Evolutionary conservation across 2,329 filamentous ascomycete species (phyloP).

Genomic region (Xylaria sp.): DNA sequence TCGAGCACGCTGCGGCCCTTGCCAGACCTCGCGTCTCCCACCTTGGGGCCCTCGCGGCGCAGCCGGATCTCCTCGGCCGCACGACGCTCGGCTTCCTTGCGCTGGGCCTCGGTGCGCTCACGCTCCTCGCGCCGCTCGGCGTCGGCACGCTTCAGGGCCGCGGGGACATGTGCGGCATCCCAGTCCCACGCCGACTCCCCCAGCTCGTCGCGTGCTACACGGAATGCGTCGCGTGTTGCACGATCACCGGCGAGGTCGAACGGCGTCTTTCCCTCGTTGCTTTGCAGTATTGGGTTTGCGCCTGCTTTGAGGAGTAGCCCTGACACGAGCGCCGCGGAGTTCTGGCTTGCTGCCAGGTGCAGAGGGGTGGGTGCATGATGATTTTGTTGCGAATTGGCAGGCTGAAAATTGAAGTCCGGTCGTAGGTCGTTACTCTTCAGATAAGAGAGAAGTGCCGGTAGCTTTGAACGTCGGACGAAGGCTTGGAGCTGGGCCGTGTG

Average conservation of each 20-base stretch:
- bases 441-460: slow-evolving; percentile 87
- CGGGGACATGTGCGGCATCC: slow-evolving; percentile 78
- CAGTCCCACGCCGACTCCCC: slow-evolving; percentile 83
- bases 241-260: slow-evolving; percentile 91
- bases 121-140: slow-evolving; percentile 74
- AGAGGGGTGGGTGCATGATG: slow-evolving; percentile 85
- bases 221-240: slow-evolving; percentile 88
- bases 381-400: slow-evolving; percentile 71
- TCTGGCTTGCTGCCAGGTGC: slow-evolving; percentile 85
- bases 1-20: slow-evolving; percentile 66
- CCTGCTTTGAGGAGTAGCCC: slow-evolving; percentile 80
- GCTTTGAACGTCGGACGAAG: slow-evolving; percentile 87
- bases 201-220: slow-evolving; percentile 83
- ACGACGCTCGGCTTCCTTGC: slow-evolving; percentile 76
- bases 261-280: slow-evolving; percentile 81
- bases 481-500: slow-evolving; percentile 92
- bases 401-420: slow-evolving; percentile 79
- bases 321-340: slow-evolving; percentile 79
- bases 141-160: slow-evolving; percentile 75
- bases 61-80: slow-evolving; percentile 80
- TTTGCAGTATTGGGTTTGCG: slow-evolving; percentile 78
- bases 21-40: slow-evolving; percentile 48
- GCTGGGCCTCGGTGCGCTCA: slow-evolving; percentile 76
- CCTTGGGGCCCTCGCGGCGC: slow-evolving; percentile 71
- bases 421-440: slow-evolving; percentile 78